phyloP scores from a whole-genome alignment of 1,284 basidiomycete genomes.

The Singerocomus inundabilis region DNA sequence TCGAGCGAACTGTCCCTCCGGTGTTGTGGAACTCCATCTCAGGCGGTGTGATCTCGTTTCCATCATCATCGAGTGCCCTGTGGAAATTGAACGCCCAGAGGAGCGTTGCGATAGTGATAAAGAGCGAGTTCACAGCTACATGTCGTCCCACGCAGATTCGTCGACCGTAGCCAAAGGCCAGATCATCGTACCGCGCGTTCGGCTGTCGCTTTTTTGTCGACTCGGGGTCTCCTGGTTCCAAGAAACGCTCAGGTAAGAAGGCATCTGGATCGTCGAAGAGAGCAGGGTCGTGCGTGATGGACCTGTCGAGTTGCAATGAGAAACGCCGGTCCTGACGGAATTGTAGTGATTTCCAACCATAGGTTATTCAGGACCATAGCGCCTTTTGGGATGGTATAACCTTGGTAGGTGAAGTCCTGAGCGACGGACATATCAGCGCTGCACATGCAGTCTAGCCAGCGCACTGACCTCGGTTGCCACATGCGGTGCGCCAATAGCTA shows the following conservation, averaged over 20 bases:
- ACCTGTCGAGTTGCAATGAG: background rate
- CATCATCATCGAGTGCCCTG: constrained; percentile 3
- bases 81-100: constrained; percentile 21
- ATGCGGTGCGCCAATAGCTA: constrained; percentile 9
- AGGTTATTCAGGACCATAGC: constrained; percentile 33
- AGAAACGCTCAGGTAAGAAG: constrained; percentile 23
- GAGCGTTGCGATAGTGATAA: constrained; percentile 18
- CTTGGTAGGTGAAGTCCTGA: constrained; percentile 21
- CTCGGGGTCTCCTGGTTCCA: constrained; percentile 6
- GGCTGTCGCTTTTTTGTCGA: background rate
- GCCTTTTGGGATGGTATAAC: constrained; percentile 35
- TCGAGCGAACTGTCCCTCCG: constrained; percentile 3
- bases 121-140: constrained; percentile 18
- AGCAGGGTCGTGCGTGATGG: constrained; percentile 9
- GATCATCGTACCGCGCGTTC: constrained; percentile 10
- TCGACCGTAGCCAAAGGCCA: constrained; percentile 12
- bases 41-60: constrained; percentile 11
- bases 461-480: constrained; percentile 6
- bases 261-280: constrained; percentile 18
- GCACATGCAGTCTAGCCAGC: no score
- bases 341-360: background rate
- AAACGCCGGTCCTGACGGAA: background rate
- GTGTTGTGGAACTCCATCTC: constrained; percentile 8
- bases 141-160: constrained; percentile 8
- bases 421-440: background rate